These are phyloP conservation scores for Penicillium sp. DNA, from an alignment of 2,329 filamentous ascomycete genomes.

Conservation along the genomic window DNA sequence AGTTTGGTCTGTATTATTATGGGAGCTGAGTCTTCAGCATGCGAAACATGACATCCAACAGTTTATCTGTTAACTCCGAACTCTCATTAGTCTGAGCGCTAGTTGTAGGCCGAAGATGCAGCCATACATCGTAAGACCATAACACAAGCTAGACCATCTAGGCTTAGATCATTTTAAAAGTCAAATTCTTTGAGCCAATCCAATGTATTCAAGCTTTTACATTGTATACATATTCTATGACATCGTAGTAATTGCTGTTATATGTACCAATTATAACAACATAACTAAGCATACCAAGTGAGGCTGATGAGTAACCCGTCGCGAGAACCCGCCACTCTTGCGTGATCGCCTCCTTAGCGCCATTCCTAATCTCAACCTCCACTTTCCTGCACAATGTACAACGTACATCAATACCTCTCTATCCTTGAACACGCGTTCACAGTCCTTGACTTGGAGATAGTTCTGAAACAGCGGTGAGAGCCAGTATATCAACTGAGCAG, in stretches of 20 bases:
- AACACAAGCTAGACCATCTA: not conserved
- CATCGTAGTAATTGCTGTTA: not conserved
- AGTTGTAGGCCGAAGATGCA: not conserved
- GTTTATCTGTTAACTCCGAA: not conserved
- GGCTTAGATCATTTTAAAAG: not conserved
- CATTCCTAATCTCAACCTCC: conserved; percentile 22
- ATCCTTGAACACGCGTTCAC: not conserved
- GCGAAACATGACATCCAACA: conserved; percentile 10
- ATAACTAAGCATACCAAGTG: not conserved
- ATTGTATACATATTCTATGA: not conserved
- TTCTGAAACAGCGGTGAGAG: conserved; percentile 19
- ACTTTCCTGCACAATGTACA: conserved; percentile 2
- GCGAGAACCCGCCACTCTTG: conserved; percentile 27
- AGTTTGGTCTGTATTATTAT: conserved; percentile 25
- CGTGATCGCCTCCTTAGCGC: conserved; percentile 31
- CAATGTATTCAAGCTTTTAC: not conserved
- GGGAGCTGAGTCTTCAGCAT: conserved; percentile 11
- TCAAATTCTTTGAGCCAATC: not conserved
- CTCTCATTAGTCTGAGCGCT: not conserved
- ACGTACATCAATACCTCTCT: not conserved
- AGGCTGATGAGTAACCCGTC: conserved; percentile 7
- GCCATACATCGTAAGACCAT: too few species aligned
- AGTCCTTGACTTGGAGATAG: not conserved
- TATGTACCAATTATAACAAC: not conserved
- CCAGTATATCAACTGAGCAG: not conserved